Conservation (phyloP, 2,329 filamentous ascomycete genomes). For the Chrysosporium queenslandicum region DNA sequence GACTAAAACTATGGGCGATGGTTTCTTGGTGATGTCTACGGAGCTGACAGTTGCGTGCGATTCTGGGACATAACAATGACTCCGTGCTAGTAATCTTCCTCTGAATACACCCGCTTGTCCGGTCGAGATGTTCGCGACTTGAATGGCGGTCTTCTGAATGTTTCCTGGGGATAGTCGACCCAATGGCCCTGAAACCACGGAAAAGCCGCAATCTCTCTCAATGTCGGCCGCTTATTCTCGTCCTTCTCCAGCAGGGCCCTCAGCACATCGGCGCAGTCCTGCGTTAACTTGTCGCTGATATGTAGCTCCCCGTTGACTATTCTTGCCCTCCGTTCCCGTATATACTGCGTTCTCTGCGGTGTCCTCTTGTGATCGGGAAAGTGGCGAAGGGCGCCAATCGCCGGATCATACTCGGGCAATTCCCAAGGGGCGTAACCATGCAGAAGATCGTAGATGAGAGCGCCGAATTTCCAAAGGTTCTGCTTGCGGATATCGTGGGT, state of each 20-base stretch:
- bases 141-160: slow-evolving; percentile 8
- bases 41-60: no score
- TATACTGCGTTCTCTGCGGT: background rate
- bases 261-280: slow-evolving; percentile 27
- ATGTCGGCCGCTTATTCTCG: slow-evolving; percentile 18
- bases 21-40: no score
- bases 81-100: no score
- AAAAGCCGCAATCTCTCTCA: slow-evolving; percentile 21
- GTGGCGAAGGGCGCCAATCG: slow-evolving; percentile 3
- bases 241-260: slow-evolving; percentile 22
- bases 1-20: no score
- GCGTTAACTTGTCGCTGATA: slow-evolving; percentile 23
- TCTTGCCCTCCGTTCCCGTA: slow-evolving; percentile 18
- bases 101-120: no score
- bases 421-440: slow-evolving; percentile 30
- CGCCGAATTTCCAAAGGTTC: slow-evolving; percentile 24
- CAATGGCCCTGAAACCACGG: slow-evolving; percentile 24
- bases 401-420: slow-evolving; percentile 14
- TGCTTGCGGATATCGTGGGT: slow-evolving; percentile 18
- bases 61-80: no score
- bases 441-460: slow-evolving; percentile 24
- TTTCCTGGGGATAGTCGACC: slow-evolving; percentile 10
- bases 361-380: slow-evolving; percentile 4
- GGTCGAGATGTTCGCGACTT: background rate
- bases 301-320: slow-evolving; percentile 23